phyloP scores from a whole-genome alignment of 177 flowering plant genomes.

The Vitis hybrid region DNA sequence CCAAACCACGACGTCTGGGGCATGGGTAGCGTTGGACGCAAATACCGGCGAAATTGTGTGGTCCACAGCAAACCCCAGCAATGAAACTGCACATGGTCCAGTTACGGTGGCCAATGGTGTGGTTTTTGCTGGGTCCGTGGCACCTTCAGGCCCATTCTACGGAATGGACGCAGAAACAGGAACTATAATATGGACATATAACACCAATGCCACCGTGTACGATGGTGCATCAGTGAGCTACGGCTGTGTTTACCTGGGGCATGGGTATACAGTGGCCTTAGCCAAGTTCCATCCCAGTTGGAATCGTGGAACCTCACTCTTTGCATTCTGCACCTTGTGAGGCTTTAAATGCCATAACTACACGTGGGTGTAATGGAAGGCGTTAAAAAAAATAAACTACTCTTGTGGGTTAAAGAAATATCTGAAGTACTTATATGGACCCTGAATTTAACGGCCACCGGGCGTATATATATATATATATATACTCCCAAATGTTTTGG shows the following conservation, averaged over 20 bases:
- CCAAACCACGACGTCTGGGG: slow-evolving; percentile 23
- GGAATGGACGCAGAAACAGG: slow-evolving; percentile 29
- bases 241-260: slow-evolving; percentile 29
- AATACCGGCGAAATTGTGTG: slow-evolving; percentile 17
- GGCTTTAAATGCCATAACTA: no score
- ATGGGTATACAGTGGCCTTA: slow-evolving; percentile 21
- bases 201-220: slow-evolving; percentile 32
- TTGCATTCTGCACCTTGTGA: slow-evolving; percentile 15
- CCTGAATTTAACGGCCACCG: no score
- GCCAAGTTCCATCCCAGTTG: slow-evolving; percentile 18
- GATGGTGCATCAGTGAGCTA: slow-evolving; percentile 29
- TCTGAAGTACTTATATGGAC: no score
- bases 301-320: slow-evolving; percentile 26
- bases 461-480: no score
- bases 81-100: slow-evolving; percentile 17
- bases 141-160: slow-evolving; percentile 14
- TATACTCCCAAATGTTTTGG: no score
- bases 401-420: no score
- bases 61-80: slow-evolving; percentile 25
- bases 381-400: no score
- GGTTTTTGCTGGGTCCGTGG: slow-evolving; percentile 24
- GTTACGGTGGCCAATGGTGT: slow-evolving; percentile 25
- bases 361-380: no score
- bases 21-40: slow-evolving; percentile 31
- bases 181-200: slow-evolving; percentile 24